A percentile compares a stretch with the other conserved stretches of the same genome.
These are phyloP conservation scores for Drosera spatulata DNA, from an alignment of 179 eudicot genomes.

Conservation along the genomic window DNA sequence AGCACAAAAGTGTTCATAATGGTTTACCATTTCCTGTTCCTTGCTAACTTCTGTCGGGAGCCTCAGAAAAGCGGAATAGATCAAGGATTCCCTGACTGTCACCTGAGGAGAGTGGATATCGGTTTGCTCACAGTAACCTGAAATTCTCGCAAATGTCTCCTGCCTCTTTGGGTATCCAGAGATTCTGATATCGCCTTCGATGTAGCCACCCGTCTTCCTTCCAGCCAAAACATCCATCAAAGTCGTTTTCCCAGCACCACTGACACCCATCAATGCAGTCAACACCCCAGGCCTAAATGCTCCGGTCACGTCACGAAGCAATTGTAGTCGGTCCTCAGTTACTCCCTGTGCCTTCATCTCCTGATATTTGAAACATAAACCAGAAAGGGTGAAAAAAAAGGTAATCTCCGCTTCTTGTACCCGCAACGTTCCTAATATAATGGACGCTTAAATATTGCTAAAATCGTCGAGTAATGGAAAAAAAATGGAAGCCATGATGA, in stretches of 20 bases:
- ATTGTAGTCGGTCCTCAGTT: slow-evolving; percentile 61
- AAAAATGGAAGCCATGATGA: no score
- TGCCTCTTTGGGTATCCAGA: slow-evolving; percentile 73
- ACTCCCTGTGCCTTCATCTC: slow-evolving; percentile 88
- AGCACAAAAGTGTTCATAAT: no score
- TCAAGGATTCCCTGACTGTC: slow-evolving; percentile 72
- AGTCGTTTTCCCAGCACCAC: slow-evolving; percentile 80
- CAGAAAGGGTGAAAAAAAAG: no score
- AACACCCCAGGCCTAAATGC: slow-evolving; percentile 87
- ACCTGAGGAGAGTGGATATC: slow-evolving; percentile 98
- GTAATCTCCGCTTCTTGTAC: no score
- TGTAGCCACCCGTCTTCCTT: slow-evolving; percentile 83
- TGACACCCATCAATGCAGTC: slow-evolving; percentile 92
- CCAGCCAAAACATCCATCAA: slow-evolving; percentile 34
- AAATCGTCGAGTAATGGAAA: no score
- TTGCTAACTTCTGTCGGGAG: slow-evolving; percentile 59
- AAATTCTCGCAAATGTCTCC: slow-evolving; percentile 90
- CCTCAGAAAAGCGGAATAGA: slow-evolving; percentile 88
- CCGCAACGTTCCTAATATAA: no score
- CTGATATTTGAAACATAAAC: slow-evolving; percentile 13
- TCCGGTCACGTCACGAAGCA: slow-evolving; percentile 68
- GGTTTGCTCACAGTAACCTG: slow-evolving; percentile 89
- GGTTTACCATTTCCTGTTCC: slow-evolving; percentile 68
- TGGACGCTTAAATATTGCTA: not conserved
- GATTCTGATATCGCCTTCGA: slow-evolving; percentile 75